phyloP scores from a whole-genome alignment of 73 alveolate species.

The Tetrahymena borealis region DNA sequence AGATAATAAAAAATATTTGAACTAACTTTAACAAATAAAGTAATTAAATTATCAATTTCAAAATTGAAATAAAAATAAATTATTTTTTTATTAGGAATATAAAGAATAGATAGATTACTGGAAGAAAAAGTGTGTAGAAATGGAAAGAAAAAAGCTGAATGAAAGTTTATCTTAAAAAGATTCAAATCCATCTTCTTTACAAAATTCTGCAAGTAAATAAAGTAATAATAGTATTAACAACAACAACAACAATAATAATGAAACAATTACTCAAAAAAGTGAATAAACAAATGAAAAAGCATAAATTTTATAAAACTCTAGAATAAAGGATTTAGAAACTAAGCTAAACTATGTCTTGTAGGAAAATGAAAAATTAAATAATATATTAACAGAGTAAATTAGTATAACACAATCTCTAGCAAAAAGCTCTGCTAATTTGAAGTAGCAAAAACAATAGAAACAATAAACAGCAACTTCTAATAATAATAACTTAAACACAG shows the following conservation, averaged over 20 bases:
- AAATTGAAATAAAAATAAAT: not conserved
- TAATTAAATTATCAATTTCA: not conserved
- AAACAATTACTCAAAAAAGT: not conserved
- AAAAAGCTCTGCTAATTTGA: not conserved
- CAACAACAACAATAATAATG: not conserved
- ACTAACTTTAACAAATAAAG: not conserved
- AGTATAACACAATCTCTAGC: not conserved
- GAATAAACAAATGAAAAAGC: not conserved
- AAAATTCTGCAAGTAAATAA: not conserved
- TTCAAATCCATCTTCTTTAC: not conserved
- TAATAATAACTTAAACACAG: not conserved
- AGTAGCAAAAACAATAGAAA: not conserved
- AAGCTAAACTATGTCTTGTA: not conserved
- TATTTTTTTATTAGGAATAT: not conserved
- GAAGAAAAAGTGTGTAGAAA: not conserved
- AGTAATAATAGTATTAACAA: not conserved
- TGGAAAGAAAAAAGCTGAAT: not conserved
- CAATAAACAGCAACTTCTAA: not conserved
- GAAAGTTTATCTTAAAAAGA: not conserved
- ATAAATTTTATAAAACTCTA: not conserved
- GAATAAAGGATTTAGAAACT: not conserved
- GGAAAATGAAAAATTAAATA: not conserved
- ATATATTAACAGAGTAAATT: not conserved
- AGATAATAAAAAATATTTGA: not conserved
- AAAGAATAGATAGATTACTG: not conserved